Percentiles rank a stretch among this genome's conserved stretches.
Conservation (phyloP, 495 filamentous ascomycete genomes). For the Penicillium manginii region DNA sequence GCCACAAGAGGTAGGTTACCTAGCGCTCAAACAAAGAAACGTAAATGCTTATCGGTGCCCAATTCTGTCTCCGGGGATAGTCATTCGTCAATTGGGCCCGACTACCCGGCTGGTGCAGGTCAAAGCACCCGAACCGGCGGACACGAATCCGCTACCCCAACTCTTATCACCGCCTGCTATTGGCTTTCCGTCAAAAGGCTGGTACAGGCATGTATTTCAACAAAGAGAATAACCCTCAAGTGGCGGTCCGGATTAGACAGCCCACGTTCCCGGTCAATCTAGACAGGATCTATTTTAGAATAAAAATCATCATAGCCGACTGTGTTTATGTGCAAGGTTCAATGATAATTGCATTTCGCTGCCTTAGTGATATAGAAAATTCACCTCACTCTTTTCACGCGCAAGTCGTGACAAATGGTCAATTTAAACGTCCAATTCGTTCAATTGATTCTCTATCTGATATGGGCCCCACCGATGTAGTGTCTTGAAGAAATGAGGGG, state of each 20-base stretch:
- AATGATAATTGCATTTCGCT: no score
- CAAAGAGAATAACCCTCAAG: neutral
- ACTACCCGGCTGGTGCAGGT: neutral
- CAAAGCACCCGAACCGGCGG: conserved; percentile 14
- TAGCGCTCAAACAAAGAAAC: neutral
- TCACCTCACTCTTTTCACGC: no score
- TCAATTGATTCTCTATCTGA: conserved; percentile 9
- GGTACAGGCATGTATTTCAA: neutral
- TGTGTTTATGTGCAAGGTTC: no score
- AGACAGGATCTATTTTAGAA: no score
- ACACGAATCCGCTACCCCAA: conserved; percentile 18
- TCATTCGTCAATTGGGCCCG: conserved; percentile 3
- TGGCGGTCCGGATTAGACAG: neutral
- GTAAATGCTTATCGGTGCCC: conserved; percentile 1
- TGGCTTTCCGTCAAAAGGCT: neutral
- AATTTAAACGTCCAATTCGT: conserved; percentile 20
- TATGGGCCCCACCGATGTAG: neutral
- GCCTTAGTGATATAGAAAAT: no score
- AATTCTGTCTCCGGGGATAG: neutral
- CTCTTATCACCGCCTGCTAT: conserved; percentile 12
- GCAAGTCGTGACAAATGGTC: no score
- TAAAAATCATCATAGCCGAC: no score
- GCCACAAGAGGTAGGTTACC: neutral
- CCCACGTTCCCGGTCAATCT: no score
- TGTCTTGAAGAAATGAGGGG: neutral